Percentiles rank a stretch among this genome's conserved stretches.
Evolutionary conservation across 257 asterid species (phyloP).

Genomic region (Przewalskia tangutica): DNA sequence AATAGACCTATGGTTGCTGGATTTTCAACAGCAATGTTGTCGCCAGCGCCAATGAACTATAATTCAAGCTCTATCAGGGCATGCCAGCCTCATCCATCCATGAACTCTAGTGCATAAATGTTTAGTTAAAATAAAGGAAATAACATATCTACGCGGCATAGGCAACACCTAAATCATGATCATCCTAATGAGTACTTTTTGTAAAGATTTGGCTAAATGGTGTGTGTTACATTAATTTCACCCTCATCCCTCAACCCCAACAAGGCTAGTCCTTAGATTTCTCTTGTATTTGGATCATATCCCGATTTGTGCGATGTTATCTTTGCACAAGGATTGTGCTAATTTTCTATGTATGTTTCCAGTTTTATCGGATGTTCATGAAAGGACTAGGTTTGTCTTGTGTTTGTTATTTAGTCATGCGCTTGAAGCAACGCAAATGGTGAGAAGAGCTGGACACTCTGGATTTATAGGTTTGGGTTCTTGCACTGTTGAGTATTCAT

Average conservation of each 20-base stretch:
- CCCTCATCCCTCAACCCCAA: not conserved
- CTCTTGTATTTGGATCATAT: not conserved
- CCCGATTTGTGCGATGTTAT: not conserved
- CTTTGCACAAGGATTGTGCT: not conserved
- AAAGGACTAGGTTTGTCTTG: not conserved
- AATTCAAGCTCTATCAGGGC: not conserved
- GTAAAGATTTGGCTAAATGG: not conserved
- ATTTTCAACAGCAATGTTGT: not conserved
- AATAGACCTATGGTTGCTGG: slow-evolving; percentile 12
- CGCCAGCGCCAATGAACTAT: not conserved
- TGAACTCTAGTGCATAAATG: slow-evolving; percentile 7
- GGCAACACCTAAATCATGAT: not conserved
- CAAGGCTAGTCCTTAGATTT: not conserved
- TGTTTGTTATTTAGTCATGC: not conserved
- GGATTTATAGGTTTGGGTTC: not conserved
- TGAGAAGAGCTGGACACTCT: not conserved
- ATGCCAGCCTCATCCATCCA: not conserved
- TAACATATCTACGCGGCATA: not conserved
- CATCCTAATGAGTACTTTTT: not conserved
- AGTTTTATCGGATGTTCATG: not conserved
- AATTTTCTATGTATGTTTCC: not conserved
- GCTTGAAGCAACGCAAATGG: not conserved
- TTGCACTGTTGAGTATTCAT: not conserved
- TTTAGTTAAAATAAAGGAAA: not conserved
- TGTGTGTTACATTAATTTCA: not conserved